Base-by-base conservation (phyloP, 371 early-diverging fungal species). In the Globomyces sp. region DNA sequence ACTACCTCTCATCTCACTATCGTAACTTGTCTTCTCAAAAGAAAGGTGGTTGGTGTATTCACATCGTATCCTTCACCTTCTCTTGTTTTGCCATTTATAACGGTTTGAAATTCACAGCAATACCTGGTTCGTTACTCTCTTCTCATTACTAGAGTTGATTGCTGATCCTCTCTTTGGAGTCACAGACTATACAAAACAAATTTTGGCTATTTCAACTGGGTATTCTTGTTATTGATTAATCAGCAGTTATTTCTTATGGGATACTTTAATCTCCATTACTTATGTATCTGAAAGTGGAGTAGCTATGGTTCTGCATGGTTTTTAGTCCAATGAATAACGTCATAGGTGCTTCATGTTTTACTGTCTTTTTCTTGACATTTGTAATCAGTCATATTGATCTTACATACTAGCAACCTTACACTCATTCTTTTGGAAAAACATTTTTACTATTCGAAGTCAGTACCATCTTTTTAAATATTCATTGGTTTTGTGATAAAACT, bases 361-460 rank as follows among this genome's bases (percentile, higher is more conserved):
- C 80, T 49, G 94, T 94, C 11, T 92, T 86, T 64, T 74, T 90
- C 24, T 76, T 90, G 51, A 80, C 84, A 47, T 92, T 82, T 62
- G 44, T 60, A 60, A 55, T 24, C 55, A 37, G 41, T 3, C 4
- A 44, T 34, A 49, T 34, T n/a, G 49, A 11, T 49, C 49, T 49
- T 8, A 39, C 34, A 55, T 13, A 9, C 6, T 60, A 60, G 60
- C 79, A 85, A 57, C 96, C 96, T 4, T 92, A 93, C 70, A 74
- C 92, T 47, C 86, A 88, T 69, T 92, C 91, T 75, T 94, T 89
- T 72, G 96, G 93, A n/a, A 84, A 91, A 11, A 85, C 88, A 46
- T 93, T 93, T 65, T 84, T 96, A 46, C 83, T 95, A 86, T 94
- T 89, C 74, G 96, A 96, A 75, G 77, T 92, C 44, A 90, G 89